Conservation (phyloP, 208 protist genomes). For the Polymyxa betae region DNA sequence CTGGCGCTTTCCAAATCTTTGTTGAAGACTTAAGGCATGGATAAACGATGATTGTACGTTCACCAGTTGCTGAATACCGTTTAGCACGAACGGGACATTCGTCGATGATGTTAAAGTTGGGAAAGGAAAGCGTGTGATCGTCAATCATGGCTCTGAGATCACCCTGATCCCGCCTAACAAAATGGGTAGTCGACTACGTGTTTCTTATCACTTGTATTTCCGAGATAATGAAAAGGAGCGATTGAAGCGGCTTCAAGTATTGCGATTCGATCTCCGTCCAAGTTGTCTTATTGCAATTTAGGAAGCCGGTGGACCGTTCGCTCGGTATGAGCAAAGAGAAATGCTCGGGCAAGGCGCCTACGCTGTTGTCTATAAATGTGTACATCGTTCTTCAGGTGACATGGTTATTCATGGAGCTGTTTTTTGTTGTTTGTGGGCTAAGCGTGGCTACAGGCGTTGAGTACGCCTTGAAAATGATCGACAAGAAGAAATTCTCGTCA, state of each 20-base stretch:
- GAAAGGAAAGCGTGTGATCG: conserved; percentile 14
- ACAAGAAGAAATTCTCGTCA: conserved; percentile 32
- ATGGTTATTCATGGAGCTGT: background rate
- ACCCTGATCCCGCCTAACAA: conserved; percentile 48
- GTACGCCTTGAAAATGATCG: conserved; percentile 32
- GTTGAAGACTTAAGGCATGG: conserved; percentile 15
- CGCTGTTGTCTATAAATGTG: conserved; percentile 17
- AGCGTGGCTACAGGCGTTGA: background rate
- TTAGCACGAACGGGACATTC: conserved; percentile 40
- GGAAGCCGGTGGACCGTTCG: background rate
- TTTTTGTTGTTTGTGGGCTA: background rate
- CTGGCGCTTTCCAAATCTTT: background rate
- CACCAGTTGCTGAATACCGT: background rate
- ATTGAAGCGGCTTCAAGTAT: background rate
- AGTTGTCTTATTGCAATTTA: background rate
- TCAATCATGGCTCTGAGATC: conserved; percentile 40
- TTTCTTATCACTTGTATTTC: conserved; percentile 29
- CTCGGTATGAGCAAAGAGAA: background rate
- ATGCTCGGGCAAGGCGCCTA: conserved; percentile 23
- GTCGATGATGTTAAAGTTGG: conserved; percentile 37
- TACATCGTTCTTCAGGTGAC: background rate
- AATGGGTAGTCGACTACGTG: background rate
- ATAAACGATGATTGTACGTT: background rate
- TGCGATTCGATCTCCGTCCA: background rate
- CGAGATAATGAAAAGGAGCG: background rate